Evolutionary conservation across 345 rosid genomes (phyloP).

Genomic region (Syzygium jambos): DNA sequence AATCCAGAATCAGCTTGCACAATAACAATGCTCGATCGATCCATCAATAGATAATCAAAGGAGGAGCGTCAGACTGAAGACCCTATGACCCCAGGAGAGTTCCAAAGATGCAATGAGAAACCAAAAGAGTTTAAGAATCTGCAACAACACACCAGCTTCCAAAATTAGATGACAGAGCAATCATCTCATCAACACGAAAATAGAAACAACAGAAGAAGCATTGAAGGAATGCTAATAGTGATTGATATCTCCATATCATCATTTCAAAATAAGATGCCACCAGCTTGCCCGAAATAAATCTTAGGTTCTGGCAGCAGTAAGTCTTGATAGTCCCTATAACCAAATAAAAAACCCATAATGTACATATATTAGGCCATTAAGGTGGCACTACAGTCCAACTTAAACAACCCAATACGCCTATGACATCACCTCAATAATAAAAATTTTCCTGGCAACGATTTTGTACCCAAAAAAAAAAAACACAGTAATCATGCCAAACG

Average conservation of each 20-base stretch:
- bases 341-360: background rate
- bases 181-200: background rate
- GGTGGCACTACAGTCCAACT: background rate
- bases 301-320: background rate
- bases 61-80: too few species aligned
- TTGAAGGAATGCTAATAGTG: background rate
- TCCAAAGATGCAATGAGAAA: too few species aligned
- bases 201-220: background rate
- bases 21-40: too few species aligned
- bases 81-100: too few species aligned
- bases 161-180: background rate
- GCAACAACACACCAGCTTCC: background rate
- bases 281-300: background rate
- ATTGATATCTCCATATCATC: background rate
- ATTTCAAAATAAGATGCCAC: background rate
- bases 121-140: too few species aligned
- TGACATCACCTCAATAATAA: background rate
- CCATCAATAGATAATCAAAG: too few species aligned
- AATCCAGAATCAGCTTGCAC: too few species aligned
- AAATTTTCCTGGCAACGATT: background rate
- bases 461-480: background rate
- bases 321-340: background rate
- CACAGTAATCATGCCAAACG: background rate
- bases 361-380: background rate
- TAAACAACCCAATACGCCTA: background rate